A percentile compares a stretch with the other conserved stretches of the same genome.
Conservation (phyloP, 2,329 filamentous ascomycete species). For the Didymella pinodella region DNA sequence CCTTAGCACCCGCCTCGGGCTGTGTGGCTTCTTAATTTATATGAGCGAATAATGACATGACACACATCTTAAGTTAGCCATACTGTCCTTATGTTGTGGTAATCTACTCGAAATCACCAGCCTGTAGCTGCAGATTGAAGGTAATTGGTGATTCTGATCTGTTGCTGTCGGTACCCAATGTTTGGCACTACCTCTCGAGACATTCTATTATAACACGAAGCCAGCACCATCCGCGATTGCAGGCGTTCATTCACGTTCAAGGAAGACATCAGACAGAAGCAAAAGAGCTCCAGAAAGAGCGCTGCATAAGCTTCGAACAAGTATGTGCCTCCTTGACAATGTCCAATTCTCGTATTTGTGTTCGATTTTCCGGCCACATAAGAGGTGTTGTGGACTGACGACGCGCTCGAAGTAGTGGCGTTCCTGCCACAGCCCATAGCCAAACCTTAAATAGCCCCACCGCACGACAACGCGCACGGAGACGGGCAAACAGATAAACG, state of each 20-base stretch:
- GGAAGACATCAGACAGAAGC: too few relatives aligned
- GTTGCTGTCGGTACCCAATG: background rate
- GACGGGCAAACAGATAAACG: background rate
- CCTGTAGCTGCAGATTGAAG: background rate
- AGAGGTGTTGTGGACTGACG: background rate
- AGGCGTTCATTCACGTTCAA: too few relatives aligned
- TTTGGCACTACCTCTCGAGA: background rate
- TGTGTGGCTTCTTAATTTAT: too few relatives aligned
- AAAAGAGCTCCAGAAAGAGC: too few relatives aligned
- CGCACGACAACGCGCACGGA: background rate
- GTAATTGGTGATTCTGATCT: background rate
- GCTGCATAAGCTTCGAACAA: too few relatives aligned
- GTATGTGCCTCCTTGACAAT: too few relatives aligned
- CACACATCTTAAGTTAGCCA: background rate
- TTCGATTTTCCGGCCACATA: too few relatives aligned
- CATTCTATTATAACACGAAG: background rate
- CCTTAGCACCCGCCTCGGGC: too few relatives aligned
- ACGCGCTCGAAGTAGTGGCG: background rate
- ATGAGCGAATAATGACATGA: conserved; percentile 1
- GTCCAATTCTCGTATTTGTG: too few relatives aligned
- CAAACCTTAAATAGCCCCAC: background rate
- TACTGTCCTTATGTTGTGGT: background rate
- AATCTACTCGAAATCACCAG: background rate
- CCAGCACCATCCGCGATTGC: background rate
- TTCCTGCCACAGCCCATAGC: background rate